phyloP scores from a whole-genome alignment of 345 rosid genomes.

The Lenwebbia sp. region DNA sequence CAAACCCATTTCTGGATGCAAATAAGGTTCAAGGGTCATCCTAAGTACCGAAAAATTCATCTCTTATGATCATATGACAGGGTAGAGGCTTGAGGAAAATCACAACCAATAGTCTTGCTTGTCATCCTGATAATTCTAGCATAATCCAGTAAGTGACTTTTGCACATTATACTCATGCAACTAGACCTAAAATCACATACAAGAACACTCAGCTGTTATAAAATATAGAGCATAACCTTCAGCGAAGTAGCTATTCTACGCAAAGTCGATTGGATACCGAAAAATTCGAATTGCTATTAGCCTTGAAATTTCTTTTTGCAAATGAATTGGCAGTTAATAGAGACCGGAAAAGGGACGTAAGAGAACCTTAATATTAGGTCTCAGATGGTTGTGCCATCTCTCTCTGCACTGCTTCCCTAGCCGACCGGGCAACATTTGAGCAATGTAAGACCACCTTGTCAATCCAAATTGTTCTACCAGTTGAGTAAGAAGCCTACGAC shows the following conservation, averaged over 20 bases:
- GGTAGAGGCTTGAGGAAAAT: not conserved
- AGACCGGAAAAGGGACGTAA: not conserved
- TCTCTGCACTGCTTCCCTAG: conserved; percentile 96
- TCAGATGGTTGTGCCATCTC: conserved; percentile 92
- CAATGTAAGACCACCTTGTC: conserved; percentile 72
- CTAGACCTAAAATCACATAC: not conserved
- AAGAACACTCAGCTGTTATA: not conserved
- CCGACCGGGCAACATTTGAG: conserved; percentile 71
- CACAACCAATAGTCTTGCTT: not conserved
- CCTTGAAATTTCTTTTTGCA: not conserved
- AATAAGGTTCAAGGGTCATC: not conserved
- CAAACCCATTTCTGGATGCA: not conserved
- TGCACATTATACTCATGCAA: not conserved
- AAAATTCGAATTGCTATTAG: not conserved
- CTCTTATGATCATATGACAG: not conserved
- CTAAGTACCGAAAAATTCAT: not conserved
- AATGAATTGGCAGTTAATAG: not conserved
- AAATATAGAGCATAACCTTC: not conserved
- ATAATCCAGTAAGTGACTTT: not conserved
- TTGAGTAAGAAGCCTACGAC: conserved; percentile 37
- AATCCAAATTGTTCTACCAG: conserved; percentile 62
- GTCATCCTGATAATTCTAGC: not conserved
- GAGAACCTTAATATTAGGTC: conserved; percentile 79
- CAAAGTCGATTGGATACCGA: not conserved
- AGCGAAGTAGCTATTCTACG: not conserved